phyloP scores from a whole-genome alignment of 495 filamentous ascomycete species.

The Clohesyomyces aquaticus region DNA sequence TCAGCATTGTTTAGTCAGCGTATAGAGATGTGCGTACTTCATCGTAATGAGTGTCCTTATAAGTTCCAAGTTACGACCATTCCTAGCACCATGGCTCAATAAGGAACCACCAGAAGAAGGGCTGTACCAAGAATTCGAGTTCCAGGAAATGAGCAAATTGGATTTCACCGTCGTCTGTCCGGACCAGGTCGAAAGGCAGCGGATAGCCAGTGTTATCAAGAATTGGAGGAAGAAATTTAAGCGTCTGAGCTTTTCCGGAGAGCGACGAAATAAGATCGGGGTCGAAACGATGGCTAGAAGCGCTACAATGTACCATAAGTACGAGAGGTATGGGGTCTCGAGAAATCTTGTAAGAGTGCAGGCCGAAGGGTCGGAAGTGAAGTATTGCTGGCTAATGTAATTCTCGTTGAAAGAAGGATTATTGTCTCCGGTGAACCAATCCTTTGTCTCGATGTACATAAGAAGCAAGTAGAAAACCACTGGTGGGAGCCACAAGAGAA shows the following conservation, averaged over 20 bases:
- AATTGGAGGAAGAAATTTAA: neutral
- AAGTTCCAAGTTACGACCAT: slow-evolving; percentile 12
- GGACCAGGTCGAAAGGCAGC: slow-evolving; percentile 2
- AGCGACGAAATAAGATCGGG: neutral
- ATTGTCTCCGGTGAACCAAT: too few species aligned
- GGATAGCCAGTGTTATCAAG: neutral
- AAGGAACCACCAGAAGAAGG: neutral
- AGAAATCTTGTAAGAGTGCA: too few species aligned
- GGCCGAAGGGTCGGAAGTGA: too few species aligned
- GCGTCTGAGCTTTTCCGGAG: neutral
- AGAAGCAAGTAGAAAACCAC: too few species aligned
- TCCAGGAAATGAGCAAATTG: neutral
- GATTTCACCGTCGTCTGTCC: neutral
- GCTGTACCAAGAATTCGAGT: neutral
- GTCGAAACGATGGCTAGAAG: neutral
- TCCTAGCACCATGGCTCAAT: neutral
- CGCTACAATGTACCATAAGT: too few species aligned
- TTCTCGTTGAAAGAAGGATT: too few species aligned
- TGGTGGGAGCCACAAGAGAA: too few species aligned
- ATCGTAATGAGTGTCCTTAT: slow-evolving; percentile 12
- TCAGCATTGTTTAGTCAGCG: neutral
- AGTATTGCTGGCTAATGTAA: too few species aligned
- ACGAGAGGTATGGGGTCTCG: too few species aligned
- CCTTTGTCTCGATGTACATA: too few species aligned
- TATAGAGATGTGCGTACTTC: slow-evolving; percentile 9